Evolutionary conservation across 2,329 filamentous ascomycete genomes (phyloP), one percentile per base, ranked within the genome.

Genomic region (Aspergillus novofumigatus): DNA sequence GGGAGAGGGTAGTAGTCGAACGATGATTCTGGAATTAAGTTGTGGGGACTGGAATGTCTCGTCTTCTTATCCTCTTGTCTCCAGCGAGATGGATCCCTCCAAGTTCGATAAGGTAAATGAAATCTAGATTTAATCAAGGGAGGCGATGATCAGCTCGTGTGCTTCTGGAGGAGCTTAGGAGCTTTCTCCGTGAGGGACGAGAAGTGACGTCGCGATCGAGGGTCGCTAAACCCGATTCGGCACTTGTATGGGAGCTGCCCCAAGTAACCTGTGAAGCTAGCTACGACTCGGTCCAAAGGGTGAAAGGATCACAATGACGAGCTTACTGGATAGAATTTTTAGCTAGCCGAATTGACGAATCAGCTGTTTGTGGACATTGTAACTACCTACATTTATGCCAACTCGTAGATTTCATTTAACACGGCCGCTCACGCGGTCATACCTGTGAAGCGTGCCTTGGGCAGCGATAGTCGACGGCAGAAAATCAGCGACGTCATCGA

Each of bases 401-500:
- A 17, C 17, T 17, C 7, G 32, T 7, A 35, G 32, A 35, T 17
- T 17, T 17, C 11, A 7, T 17, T 38, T 14, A 7, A 17, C 32
- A 38, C 32, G 6, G 32, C 14, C 32, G 14, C 32, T 38, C 32
- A 38, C 32, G 32, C 32, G 14, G 32, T n/a, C 32, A 38, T 38
- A 38, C 32, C 2, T 38, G 32, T 7, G 14, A 17, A 17, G 32
- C 17, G 5, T 38, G 32, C 32, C 32, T 38, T 17, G 32, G 32
- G 14, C 14, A 38, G 32, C 32, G 32, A 38, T 38, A 7, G 14
- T 6, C 32, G 6, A 38, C 14, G 5, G 32, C 14, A 38, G 14
- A 38, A 7, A 38, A 38, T 38, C 32, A 38, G 56, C 57, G 57
- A 63, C 61, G 61, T 65, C 62, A 63, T 64, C 51, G 59, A 38